Evolutionary conservation across 805 yeast species (phyloP).

Genomic region (Debaryomyces castellii): DNA sequence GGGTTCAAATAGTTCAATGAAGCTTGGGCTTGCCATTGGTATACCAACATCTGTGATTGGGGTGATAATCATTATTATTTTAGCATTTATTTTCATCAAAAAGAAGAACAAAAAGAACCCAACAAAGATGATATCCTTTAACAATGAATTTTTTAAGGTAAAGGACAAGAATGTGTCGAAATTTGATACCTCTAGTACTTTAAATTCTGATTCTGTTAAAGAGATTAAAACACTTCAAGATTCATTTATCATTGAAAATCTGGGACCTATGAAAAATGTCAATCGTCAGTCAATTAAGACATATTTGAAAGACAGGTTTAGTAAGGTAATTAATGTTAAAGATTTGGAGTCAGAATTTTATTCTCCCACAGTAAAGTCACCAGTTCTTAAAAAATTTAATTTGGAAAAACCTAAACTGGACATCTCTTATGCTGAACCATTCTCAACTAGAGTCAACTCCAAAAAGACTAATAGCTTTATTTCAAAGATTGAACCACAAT

Average conservation of each 20-base stretch:
- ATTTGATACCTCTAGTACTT: conserved; percentile 1
- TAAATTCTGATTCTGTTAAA: neutral
- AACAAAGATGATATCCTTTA: conserved; percentile 8
- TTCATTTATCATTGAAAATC: neutral
- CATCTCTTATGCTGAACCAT: neutral
- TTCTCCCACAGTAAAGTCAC: conserved; percentile 19
- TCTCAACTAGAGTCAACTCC: conserved; percentile 1
- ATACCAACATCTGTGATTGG: conserved; percentile 28
- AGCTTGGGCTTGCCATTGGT: conserved; percentile 33
- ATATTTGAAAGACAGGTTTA: conserved; percentile 19
- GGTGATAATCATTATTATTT: conserved; percentile 17
- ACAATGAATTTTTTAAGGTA: conserved; percentile 6
- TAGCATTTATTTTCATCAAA: conserved; percentile 20
- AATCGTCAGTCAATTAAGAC: conserved; percentile 15
- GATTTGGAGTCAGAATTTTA: conserved; percentile 9
- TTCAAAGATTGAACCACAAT: conserved; percentile 2
- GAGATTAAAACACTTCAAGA: neutral
- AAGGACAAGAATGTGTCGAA: neutral
- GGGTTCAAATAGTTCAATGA: conserved; percentile 9
- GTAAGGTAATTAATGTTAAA: conserved; percentile 21
- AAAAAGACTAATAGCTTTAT: conserved; percentile 4
- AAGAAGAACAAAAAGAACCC: conserved; percentile 13
- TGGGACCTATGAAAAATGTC: conserved; percentile 3
- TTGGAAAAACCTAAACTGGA: conserved; percentile 14
- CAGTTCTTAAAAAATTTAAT: conserved; percentile 34